Evolutionary conservation across 108 stramenopile genomes (phyloP).

Genomic region (Aureococcus anophagefferens): DNA sequence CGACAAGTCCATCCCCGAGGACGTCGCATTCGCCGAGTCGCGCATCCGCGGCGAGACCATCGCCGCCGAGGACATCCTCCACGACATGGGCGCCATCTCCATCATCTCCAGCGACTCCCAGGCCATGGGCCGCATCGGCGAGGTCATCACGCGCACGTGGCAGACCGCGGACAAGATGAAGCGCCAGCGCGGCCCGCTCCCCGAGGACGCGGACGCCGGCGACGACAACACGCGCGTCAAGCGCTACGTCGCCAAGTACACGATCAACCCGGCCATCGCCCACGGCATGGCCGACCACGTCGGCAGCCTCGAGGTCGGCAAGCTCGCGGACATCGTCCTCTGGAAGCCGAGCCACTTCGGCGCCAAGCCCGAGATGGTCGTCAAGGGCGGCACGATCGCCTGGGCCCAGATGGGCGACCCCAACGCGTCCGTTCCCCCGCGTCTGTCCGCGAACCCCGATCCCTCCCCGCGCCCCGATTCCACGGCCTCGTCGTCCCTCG

Average conservation of each 20-base stretch:
- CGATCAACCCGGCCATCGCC: constrained; percentile 92
- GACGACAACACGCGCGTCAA: constrained; percentile 80
- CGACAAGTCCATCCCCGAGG: constrained; percentile 77
- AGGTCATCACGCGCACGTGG: constrained; percentile 94
- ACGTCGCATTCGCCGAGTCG: constrained; percentile 90
- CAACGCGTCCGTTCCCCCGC: too few species aligned
- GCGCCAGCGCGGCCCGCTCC: constrained; percentile 72
- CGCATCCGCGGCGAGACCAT: constrained; percentile 95
- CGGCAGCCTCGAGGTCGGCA: constrained; percentile 83
- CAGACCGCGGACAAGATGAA: constrained; percentile 98
- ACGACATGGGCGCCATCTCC: constrained; percentile 90
- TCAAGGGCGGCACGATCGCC: constrained; percentile 88
- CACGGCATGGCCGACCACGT: constrained; percentile 87
- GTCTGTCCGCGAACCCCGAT: too few species aligned
- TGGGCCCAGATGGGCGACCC: constrained; percentile 97
- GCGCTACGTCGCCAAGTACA: constrained; percentile 94
- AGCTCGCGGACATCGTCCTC: constrained; percentile 83
- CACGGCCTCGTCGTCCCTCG: too few species aligned
- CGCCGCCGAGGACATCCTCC: constrained; percentile 92
- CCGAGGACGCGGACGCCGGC: constrained; percentile 56
- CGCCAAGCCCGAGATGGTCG: constrained; percentile 89
- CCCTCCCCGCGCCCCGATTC: too few species aligned
- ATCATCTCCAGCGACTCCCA: constrained; percentile 82
- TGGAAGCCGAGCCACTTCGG: constrained; percentile 92
- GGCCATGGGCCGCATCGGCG: constrained; percentile 96